A percentile compares a stretch with the other conserved stretches of the same genome.
These are phyloP conservation scores for Penicillium freii DNA, from an alignment of 2,329 filamentous ascomycete genomes.

Conservation along the genomic window DNA sequence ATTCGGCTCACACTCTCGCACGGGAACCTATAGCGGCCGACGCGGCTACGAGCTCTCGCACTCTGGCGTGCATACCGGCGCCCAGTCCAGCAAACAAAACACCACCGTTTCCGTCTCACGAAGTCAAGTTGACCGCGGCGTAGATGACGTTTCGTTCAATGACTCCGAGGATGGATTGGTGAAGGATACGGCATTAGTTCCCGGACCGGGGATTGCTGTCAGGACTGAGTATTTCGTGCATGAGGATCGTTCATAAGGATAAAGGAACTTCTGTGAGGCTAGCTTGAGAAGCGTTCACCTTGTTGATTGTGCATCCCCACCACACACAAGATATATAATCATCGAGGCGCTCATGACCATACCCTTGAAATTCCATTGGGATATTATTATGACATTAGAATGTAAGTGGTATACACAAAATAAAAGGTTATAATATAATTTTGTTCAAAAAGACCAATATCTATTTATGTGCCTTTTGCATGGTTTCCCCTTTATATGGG, in stretches of 20 bases:
- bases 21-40: conserved; percentile 19
- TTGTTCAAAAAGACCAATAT: neutral
- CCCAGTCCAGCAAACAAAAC: neutral
- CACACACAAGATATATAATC: neutral
- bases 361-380: neutral
- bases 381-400: neutral
- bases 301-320: neutral
- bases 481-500: no score
- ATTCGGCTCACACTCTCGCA: conserved; percentile 23
- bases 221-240: conserved; percentile 18
- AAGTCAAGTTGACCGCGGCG: neutral
- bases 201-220: conserved; percentile 18
- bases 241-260: neutral
- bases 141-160: conserved; percentile 15
- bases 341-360: neutral
- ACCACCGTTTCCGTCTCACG: conserved; percentile 15
- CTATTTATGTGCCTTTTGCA: no score
- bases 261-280: neutral
- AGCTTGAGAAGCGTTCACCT: neutral
- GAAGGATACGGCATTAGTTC: conserved; percentile 1
- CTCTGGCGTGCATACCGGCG: conserved; percentile 8
- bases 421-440: neutral
- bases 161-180: conserved; percentile 23
- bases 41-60: conserved; percentile 21
- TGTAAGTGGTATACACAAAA: neutral